These are phyloP conservation scores for Petrea volubilis DNA, from an alignment of 257 asterid genomes.

Conservation along the genomic window DNA sequence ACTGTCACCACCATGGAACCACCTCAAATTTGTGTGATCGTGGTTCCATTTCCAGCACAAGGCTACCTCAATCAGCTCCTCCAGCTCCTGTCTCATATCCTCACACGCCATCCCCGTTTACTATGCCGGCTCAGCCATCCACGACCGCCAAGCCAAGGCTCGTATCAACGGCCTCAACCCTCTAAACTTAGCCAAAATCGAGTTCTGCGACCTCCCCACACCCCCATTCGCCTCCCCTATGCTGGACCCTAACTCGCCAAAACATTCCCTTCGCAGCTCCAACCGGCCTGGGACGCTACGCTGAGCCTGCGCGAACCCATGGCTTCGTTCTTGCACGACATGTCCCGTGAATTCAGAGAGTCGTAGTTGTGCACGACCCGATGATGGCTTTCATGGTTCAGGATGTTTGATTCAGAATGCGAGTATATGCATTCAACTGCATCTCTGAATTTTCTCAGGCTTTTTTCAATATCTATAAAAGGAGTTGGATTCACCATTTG, in stretches of 20 bases:
- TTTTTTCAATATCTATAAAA: not conserved
- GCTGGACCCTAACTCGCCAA: slow-evolving; percentile 37
- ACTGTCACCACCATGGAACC: not conserved
- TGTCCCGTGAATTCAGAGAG: slow-evolving; percentile 28
- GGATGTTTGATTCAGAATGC: slow-evolving; percentile 48
- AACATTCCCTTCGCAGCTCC: slow-evolving; percentile 54
- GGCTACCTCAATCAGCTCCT: slow-evolving; percentile 54
- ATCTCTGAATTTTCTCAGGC: slow-evolving; percentile 36
- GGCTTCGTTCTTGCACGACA: slow-evolving; percentile 1
- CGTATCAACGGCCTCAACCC: slow-evolving; percentile 35
- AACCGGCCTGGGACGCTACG: slow-evolving; percentile 31
- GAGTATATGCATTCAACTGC: slow-evolving; percentile 52
- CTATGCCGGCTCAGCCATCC: slow-evolving; percentile 40
- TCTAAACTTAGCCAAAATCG: slow-evolving; percentile 25
- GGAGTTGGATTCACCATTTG: too few relatives aligned
- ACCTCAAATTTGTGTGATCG: slow-evolving; percentile 10
- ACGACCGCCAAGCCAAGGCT: slow-evolving; percentile 48
- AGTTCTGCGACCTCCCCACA: slow-evolving; percentile 44
- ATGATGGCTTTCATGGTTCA: slow-evolving; percentile 45
- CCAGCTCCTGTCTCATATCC: slow-evolving; percentile 42
- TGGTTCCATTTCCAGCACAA: slow-evolving; percentile 41
- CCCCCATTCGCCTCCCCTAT: slow-evolving; percentile 42
- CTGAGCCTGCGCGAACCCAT: slow-evolving; percentile 33
- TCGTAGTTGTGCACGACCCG: slow-evolving; percentile 45
- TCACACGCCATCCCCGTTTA: slow-evolving; percentile 33